Evolutionary conservation across 116 monocot genomes (phyloP), one percentile per base, ranked within the genome.

Genomic region (Papilionanthe hybrid): DNA sequence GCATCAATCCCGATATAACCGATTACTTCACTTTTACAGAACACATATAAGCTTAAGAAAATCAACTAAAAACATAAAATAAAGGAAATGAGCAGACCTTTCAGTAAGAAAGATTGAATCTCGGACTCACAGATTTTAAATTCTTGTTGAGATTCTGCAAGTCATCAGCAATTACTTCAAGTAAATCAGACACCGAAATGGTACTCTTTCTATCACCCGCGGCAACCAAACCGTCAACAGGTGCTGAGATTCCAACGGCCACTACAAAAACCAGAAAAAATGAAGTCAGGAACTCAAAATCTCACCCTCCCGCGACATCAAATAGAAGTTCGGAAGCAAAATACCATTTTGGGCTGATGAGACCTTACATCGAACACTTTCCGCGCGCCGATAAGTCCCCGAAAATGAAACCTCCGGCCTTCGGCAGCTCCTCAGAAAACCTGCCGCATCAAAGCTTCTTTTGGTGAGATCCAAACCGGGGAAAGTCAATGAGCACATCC

Each of bases 101-200:
- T 43, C 20, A 44, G 44, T n/a, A 7, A 22, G n/a, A 73, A 73
- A 9, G 73, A 12, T 42, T 43, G 42, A 73, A 73, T 9, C 10
- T 45, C 25, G 47, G 18, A 79, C 89, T 89, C 42, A 91, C 91
- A 23, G 91, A 85, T 77, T 87, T 85, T 13, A 92, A 82, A 69
- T 89, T 92, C 10, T 85, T 80, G 75, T 89, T 92, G 11, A 92
- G 85, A 41, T 44, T 85, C 47, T 48, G 81, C 72, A 91, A 45
- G 45, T 89, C 89, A 37, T 82, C 85, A 0, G 85, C 63, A 77
- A 89, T 89, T 6, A 82, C 83, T 79, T 85, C 83, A 50, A 89
- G 55, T 69, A 89, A 75, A 3, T 85, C 74, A 48, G 87, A 80
- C n/a, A 89, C 71, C 7, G 83, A 87, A 75, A 80, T 72, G 48